phyloP scores from a whole-genome alignment of 768 basidiomycete species.

The Wakefieldia striispora region DNA sequence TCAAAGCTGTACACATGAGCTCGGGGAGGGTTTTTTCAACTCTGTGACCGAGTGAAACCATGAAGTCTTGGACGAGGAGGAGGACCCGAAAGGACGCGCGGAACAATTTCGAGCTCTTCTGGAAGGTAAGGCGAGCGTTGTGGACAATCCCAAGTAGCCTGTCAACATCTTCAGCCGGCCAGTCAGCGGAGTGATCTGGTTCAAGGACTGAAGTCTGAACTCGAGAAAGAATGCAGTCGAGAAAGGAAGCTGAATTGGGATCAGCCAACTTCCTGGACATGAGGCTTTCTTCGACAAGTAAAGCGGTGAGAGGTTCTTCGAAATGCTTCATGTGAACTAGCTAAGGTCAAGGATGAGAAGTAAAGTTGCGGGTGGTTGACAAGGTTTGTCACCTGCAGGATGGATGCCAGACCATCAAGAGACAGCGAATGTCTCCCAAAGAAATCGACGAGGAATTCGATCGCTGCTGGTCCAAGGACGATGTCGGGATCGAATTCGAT shows the following conservation, averaged over 20 bases:
- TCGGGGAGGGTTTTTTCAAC: constrained; percentile 34
- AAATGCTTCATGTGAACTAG: constrained; percentile 71
- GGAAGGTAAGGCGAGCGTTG: constrained; percentile 38
- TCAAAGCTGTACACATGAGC: constrained; percentile 45
- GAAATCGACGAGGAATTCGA: constrained; percentile 59
- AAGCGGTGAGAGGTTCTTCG: constrained; percentile 51
- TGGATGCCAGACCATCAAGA: constrained; percentile 52
- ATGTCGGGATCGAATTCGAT: constrained; percentile 56
- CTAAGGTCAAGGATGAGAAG: constrained; percentile 32
- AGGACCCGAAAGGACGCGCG: constrained; percentile 51
- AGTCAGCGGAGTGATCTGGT: constrained; percentile 19
- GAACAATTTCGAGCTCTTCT: constrained; percentile 30
- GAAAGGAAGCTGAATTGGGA: constrained; percentile 30
- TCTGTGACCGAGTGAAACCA: constrained; percentile 44
- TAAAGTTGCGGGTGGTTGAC: neutral
- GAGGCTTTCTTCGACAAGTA: constrained; percentile 14
- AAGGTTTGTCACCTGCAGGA: constrained; percentile 53
- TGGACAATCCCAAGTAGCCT: constrained; percentile 36
- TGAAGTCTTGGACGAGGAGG: constrained; percentile 40
- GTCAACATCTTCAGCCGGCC: constrained; percentile 28
- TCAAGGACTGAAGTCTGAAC: constrained; percentile 23
- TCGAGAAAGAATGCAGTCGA: constrained; percentile 38
- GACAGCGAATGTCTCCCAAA: constrained; percentile 56
- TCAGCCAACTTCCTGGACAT: constrained; percentile 12
- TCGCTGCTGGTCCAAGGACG: constrained; percentile 54